Percentiles rank a stretch among this genome's conserved stretches.
These are phyloP conservation scores for Imleria badia DNA, from an alignment of 768 basidiomycete species.

Conservation along the genomic window DNA sequence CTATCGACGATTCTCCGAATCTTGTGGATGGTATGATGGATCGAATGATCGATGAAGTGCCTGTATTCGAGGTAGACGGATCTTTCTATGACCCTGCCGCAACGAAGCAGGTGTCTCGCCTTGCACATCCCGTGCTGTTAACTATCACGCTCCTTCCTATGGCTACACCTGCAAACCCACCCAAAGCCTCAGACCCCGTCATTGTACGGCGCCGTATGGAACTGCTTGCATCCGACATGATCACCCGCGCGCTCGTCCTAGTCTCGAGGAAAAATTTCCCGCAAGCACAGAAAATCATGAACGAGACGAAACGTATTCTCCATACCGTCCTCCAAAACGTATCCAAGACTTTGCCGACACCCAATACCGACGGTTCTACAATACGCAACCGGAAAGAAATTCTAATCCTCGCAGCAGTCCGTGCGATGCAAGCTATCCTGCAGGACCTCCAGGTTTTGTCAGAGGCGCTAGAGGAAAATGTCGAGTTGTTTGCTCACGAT, in stretches of 20 bases:
- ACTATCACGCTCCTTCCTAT: slow-evolving; percentile 86
- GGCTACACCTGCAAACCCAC: slow-evolving; percentile 27
- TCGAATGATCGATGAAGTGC: slow-evolving; percentile 95
- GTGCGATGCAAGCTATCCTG: slow-evolving; percentile 81
- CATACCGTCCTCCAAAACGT: slow-evolving; percentile 87
- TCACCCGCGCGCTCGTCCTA: slow-evolving; percentile 88
- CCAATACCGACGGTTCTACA: slow-evolving; percentile 45
- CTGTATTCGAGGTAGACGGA: slow-evolving; percentile 93
- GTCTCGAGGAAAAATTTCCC: slow-evolving; percentile 89
- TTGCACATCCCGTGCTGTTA: slow-evolving; percentile 92
- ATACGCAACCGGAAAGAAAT: slow-evolving; percentile 77
- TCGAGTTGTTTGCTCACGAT: slow-evolving; percentile 89
- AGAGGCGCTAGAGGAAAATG: slow-evolving; percentile 89
- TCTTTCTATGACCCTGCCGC: slow-evolving; percentile 92
- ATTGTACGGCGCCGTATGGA: slow-evolving; percentile 96
- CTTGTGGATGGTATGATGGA: slow-evolving; percentile 93
- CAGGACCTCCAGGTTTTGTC: slow-evolving; percentile 84
- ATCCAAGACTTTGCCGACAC: slow-evolving; percentile 67
- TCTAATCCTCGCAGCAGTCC: slow-evolving; percentile 66
- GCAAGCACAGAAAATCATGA: slow-evolving; percentile 88
- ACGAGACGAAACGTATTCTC: slow-evolving; percentile 89
- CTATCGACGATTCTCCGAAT: slow-evolving; percentile 68
- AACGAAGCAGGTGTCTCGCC: slow-evolving; percentile 77
- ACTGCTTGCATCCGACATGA: slow-evolving; percentile 95
- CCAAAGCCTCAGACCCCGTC: slow-evolving; percentile 70